Conservation (phyloP, 345 rosid genomes). For the Bruguiera sexangula region DNA sequence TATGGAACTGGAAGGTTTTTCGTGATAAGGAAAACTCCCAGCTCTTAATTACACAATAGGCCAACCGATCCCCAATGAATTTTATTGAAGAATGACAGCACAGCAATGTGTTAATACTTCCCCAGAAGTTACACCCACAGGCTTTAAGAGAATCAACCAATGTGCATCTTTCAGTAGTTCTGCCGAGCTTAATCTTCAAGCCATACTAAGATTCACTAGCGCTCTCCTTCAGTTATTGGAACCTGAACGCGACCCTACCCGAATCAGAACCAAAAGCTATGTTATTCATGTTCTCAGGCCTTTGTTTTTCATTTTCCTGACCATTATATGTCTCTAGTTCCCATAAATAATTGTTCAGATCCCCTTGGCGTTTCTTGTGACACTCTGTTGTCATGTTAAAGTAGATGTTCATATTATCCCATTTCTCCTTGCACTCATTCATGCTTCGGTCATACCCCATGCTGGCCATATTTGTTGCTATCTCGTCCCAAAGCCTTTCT, state of each 20-base stretch:
- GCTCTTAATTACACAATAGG: neutral
- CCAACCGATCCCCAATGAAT: neutral
- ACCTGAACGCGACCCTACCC: constrained; percentile 18
- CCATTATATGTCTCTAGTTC: constrained; percentile 18
- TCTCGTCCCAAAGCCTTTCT: constrained; percentile 41
- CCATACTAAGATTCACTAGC: constrained; percentile 23
- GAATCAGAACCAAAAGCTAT: constrained; percentile 14
- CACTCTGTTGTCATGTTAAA: constrained; percentile 30
- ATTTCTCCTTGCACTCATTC: constrained; percentile 40
- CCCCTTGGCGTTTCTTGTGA: constrained; percentile 32
- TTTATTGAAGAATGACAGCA: neutral
- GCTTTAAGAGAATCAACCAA: too few species aligned
- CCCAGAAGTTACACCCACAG: constrained; percentile 8
- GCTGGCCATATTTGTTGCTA: constrained; percentile 40
- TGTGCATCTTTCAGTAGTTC: too few species aligned
- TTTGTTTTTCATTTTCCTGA: constrained; percentile 8
- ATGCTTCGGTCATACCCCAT: constrained; percentile 36
- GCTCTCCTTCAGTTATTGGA: constrained; percentile 24
- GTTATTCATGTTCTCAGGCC: constrained; percentile 16
- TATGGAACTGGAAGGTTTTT: neutral
- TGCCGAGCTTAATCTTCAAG: neutral
- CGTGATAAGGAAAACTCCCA: neutral
- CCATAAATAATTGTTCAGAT: constrained; percentile 16
- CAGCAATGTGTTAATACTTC: neutral
- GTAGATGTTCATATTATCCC: constrained; percentile 39